Base-by-base conservation (phyloP, 2,329 filamentous ascomycete species). In the Botrytis sinoallii region DNA sequence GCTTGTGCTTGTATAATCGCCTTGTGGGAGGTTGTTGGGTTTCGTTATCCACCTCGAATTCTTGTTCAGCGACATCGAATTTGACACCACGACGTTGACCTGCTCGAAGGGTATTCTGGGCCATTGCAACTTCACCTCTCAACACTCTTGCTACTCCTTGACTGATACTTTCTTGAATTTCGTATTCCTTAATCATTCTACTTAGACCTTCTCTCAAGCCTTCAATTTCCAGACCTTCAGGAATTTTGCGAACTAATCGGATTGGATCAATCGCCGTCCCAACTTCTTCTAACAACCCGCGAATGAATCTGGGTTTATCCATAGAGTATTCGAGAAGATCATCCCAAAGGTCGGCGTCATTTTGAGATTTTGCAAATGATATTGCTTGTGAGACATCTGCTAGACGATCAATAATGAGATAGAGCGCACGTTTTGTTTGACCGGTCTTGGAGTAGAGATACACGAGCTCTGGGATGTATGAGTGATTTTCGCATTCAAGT, bases 261-360 rank as follows among this genome's bases (percentile, higher is more conserved):
- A 98, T 95, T 0, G 96, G 96, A 79, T 98, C 91, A 79, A 99
- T 96, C 1, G 94, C 90, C 0, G 95, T 98, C 52, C 96, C 96
- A 1, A 97, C 95, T 83, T 98, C 94, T 79, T 97, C 94, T 0
- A 99, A 88, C 5, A 99, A 85, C 0, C 93, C 95, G 20, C 93
- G 91, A 77, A 99, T 98, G 83, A 99, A 99, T 59, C 90, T 90
- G 0, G 96, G 96, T 80, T 98, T 97, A 83, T 98, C 94, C 96
- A 99, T 98, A 75, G 93, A 95, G 82, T 98, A 98, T 78, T 95
- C 90, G 9, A 99, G 88, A 12, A 99, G 86, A 79, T 98, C 95
- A 76, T 97, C 93, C 96, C 96, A 99, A 0, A 99, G 87, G 78
- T 98, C 95, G 0, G 91, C 90, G 79, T 98, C 95, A 76, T 96